Evolutionary conservation across 495 filamentous ascomycete genomes (phyloP).

Genomic region (Daldinia grandis): DNA sequence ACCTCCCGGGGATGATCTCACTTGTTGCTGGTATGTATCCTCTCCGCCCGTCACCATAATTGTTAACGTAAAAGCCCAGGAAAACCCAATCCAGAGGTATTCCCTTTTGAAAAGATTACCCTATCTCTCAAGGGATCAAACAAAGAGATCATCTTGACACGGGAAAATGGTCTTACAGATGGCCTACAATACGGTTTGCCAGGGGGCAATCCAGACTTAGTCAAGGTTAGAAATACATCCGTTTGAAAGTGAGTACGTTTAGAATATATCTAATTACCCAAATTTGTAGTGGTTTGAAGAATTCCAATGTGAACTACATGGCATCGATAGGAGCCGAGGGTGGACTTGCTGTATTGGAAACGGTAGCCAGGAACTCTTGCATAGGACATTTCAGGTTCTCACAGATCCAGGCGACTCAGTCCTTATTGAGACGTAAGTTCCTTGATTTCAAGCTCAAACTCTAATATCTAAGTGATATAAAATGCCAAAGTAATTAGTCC

Average conservation of each 20-base stretch:
- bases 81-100: conserved; percentile 16
- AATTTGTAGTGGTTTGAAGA: conserved; percentile 11
- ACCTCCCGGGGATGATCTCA: conserved; percentile 13
- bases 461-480: neutral
- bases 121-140: conserved; percentile 8
- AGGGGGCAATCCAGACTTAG: conserved; percentile 5
- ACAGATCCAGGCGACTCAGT: conserved; percentile 12
- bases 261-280: neutral
- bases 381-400: conserved; percentile 16
- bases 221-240: neutral
- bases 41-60: neutral
- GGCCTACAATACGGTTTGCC: conserved; percentile 14
- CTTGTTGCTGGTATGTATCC: conserved; percentile 5
- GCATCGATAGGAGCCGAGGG: conserved; percentile 2
- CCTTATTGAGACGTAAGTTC: conserved; percentile 17
- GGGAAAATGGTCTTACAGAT: conserved; percentile 9
- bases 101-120: conserved; percentile 12
- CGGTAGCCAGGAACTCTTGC: conserved; percentile 14
- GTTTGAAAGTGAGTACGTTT: neutral
- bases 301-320: conserved; percentile 7
- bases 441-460: neutral
- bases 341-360: conserved; percentile 14
- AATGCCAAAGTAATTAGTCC: conserved; percentile 12
- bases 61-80: neutral
- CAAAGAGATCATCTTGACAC: conserved; percentile 11